Conservation (phyloP, 139 green algal species). For the Haematococcus lacustris region DNA sequence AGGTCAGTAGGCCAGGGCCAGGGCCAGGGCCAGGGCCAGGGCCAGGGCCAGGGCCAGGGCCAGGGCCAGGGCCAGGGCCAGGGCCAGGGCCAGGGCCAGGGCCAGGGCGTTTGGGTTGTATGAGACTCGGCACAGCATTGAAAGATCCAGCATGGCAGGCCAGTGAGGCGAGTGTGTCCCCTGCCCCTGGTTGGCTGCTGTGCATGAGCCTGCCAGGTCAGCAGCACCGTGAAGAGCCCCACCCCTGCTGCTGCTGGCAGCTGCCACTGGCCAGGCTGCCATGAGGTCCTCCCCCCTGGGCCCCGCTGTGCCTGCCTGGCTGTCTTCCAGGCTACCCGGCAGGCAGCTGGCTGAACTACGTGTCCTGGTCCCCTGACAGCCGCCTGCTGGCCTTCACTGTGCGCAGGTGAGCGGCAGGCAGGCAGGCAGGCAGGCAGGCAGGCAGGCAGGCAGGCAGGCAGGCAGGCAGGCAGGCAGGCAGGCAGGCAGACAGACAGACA, state of each 20-base stretch:
- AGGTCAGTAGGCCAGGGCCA: conserved; percentile 4
- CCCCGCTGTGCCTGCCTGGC: no score
- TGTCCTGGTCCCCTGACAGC: conserved; percentile 74
- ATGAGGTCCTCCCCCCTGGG: no score
- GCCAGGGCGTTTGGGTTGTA: background rate
- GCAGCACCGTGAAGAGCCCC: conserved; percentile 16
- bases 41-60: background rate
- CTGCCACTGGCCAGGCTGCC: background rate
- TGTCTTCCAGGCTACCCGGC: background rate
- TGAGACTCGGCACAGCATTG: background rate
- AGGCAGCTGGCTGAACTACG: conserved; percentile 51
- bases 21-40: background rate
- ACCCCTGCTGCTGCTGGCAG: background rate
- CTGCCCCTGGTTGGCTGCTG: background rate
- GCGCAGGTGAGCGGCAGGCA: no score
- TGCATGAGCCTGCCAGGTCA: background rate
- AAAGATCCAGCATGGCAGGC: no score
- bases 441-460: no score
- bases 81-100: background rate
- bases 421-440: no score
- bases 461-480: no score
- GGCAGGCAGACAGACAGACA: no score
- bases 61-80: no score
- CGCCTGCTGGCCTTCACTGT: conserved; percentile 78
- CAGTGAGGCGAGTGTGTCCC: background rate